Evolutionary conservation across 139 green algal species (phyloP), one percentile per base, ranked within the genome.

Genomic region (Micromonas commoda): DNA sequence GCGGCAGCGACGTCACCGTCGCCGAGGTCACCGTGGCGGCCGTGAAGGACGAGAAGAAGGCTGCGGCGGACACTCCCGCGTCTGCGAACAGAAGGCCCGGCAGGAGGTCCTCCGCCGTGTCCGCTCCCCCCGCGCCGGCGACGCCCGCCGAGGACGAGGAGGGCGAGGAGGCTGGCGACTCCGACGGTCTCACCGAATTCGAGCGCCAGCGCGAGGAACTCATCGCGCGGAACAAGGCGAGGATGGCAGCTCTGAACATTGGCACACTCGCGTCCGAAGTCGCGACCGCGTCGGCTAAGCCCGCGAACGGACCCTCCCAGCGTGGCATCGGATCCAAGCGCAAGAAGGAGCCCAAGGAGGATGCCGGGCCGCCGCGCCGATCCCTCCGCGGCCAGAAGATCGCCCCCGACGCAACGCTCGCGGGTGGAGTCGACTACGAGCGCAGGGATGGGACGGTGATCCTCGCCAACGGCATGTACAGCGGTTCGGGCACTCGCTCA

Each of bases 221-320:
- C 6, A 63, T 75, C 21, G 20, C 26, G 38, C 37, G 38, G 33
- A 75, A 75, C 33, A 60, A 61, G 1, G 68, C 2, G 35, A 20
- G 68, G 19, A 75, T 75, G 68, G 68, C 52, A 20, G 68, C 68
- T 23, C 29, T 75, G 68, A 75, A 75, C 37, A 75, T 75, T 26
- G 13, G 23, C 20, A 60, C 37, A 37, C 29, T 75, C 23, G 35
- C 37, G 21, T 23, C 35, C 1, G 68, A 61, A 4, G 38, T 75
- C 23, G 38, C 23, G 68, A 63, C 37, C 19, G 34, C 20, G 3
- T 35, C 63, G 21, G 16, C 34, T 16, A 73, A 6, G 2, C n/a
- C 34, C 21, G 16, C 68, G 37, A 6, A 2, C 26, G 63, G 63
- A 1, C 68, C 68, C 23, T 63, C 37, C 37, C 24, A 38, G 9